Percentiles rank a stretch among this genome's conserved stretches.
These are phyloP conservation scores for Clathrospora elynae DNA, from an alignment of 2,329 filamentous ascomycete species.

Conservation along the genomic window DNA sequence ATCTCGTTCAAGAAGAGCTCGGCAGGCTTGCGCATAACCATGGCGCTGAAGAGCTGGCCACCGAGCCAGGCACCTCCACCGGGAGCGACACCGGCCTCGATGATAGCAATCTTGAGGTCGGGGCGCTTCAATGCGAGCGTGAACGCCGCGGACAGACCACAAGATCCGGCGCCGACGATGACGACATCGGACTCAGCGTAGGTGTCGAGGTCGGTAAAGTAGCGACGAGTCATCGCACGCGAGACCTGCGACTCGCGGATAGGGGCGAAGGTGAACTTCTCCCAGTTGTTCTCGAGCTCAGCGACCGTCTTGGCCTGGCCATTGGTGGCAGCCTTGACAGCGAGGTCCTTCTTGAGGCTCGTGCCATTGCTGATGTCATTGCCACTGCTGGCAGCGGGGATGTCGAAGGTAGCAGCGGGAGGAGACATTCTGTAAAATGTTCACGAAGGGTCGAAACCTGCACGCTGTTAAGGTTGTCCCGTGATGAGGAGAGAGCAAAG, in stretches of 20 bases:
- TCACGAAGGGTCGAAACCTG: slow-evolving; percentile 44
- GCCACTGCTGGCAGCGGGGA: slow-evolving; percentile 35
- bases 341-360: slow-evolving; percentile 48
- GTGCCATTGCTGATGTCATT: slow-evolving; percentile 39
- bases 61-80: slow-evolving; percentile 89
- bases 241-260: slow-evolving; percentile 93
- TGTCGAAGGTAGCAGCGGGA: slow-evolving; percentile 67
- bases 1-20: slow-evolving; percentile 82
- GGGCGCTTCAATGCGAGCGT: slow-evolving; percentile 81
- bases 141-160: slow-evolving; percentile 83
- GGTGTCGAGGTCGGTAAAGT: slow-evolving; percentile 85
- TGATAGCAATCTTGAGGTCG: slow-evolving; percentile 87
- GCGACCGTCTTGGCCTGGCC: slow-evolving; percentile 61
- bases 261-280: slow-evolving; percentile 77
- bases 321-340: slow-evolving; percentile 55
- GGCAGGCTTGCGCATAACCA: slow-evolving; percentile 93
- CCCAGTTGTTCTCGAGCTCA: slow-evolving; percentile 77
- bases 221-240: slow-evolving; percentile 89
- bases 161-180: slow-evolving; percentile 89
- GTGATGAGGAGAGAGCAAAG: slow-evolving; percentile 58
- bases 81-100: slow-evolving; percentile 85
- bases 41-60: slow-evolving; percentile 91
- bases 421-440: slow-evolving; percentile 68
- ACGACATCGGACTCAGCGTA: slow-evolving; percentile 94
- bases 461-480: slow-evolving; percentile 38